Percentiles rank a stretch among this genome's conserved stretches.
Evolutionary conservation across 129 eudicot species (phyloP).

Genomic region (Mikania micrantha): DNA sequence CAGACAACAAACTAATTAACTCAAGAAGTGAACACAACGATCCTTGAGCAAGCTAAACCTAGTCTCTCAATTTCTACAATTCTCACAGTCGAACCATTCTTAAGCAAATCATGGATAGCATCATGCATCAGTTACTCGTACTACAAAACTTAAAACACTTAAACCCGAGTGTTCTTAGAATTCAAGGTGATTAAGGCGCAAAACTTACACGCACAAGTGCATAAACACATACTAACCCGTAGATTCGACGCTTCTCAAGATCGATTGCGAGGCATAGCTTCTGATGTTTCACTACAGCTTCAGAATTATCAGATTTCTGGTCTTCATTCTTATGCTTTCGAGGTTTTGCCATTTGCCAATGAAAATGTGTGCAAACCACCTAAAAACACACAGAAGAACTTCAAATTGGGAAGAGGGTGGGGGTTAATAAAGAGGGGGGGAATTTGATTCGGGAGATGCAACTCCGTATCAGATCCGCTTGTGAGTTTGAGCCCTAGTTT

Average conservation of each 20-base stretch:
- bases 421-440: conserved; percentile 28
- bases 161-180: neutral
- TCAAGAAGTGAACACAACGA: neutral
- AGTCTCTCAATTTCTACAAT: neutral
- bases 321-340: conserved; percentile 79
- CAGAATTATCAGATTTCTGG: conserved; percentile 59
- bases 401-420: conserved; percentile 17
- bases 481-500: conserved; percentile 45
- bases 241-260: conserved; percentile 61
- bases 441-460: neutral
- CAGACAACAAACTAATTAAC: neutral
- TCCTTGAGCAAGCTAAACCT: conserved; percentile 21
- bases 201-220: neutral
- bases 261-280: conserved; percentile 88
- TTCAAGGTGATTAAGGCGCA: neutral
- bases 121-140: neutral
- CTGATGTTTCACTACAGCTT: conserved; percentile 85
- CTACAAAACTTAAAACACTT: neutral
- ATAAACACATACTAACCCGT: conserved; percentile 51
- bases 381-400: conserved; percentile 21
- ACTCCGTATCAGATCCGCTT: conserved; percentile 15
- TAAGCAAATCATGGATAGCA: neutral
- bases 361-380: conserved; percentile 18
- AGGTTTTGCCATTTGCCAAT: conserved; percentile 72
- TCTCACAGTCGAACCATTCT: neutral